Conservation (phyloP, 768 basidiomycete genomes). For the Gautieria morchelliformis region DNA sequence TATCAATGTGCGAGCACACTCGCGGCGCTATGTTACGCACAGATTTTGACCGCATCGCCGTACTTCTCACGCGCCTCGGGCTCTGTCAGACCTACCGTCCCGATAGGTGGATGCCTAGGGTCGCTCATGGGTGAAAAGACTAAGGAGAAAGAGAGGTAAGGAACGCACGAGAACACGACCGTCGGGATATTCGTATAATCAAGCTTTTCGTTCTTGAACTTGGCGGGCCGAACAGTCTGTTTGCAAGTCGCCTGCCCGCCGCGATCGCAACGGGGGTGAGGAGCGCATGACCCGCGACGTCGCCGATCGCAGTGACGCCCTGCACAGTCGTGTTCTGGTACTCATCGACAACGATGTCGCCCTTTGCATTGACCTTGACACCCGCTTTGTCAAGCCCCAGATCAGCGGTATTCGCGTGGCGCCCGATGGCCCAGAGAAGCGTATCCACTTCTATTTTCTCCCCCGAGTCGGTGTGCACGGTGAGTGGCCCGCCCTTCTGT, state of each 20-base stretch:
- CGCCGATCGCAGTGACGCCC: constrained; percentile 77
- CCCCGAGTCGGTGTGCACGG: constrained; percentile 66
- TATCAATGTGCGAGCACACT: background rate
- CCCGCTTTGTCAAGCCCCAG: constrained; percentile 73
- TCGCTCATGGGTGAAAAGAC: background rate
- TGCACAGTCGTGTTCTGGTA: constrained; percentile 75
- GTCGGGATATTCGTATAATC: constrained; percentile 85
- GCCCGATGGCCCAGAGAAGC: constrained; percentile 92
- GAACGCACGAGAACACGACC: constrained; percentile 89
- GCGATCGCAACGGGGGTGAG: constrained; percentile 98
- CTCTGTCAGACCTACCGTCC: constrained; percentile 92
- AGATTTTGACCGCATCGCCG: constrained; percentile 85
- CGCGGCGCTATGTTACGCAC: constrained; percentile 40
- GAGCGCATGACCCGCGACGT: constrained; percentile 85
- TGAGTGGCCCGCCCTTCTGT: constrained; percentile 58
- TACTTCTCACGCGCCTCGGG: constrained; percentile 81
- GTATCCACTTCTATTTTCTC: constrained; percentile 77
- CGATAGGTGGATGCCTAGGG: constrained; percentile 83
- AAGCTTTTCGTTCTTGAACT: constrained; percentile 83
- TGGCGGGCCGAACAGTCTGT: constrained; percentile 83
- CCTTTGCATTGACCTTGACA: constrained; percentile 64
- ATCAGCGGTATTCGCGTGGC: constrained; percentile 67
- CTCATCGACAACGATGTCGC: constrained; percentile 85
- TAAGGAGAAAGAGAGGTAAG: constrained; percentile 2
- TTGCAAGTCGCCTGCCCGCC: constrained; percentile 81